Conservation (phyloP, 2,329 filamentous ascomycete species). For the Didymella arachidicola region DNA sequence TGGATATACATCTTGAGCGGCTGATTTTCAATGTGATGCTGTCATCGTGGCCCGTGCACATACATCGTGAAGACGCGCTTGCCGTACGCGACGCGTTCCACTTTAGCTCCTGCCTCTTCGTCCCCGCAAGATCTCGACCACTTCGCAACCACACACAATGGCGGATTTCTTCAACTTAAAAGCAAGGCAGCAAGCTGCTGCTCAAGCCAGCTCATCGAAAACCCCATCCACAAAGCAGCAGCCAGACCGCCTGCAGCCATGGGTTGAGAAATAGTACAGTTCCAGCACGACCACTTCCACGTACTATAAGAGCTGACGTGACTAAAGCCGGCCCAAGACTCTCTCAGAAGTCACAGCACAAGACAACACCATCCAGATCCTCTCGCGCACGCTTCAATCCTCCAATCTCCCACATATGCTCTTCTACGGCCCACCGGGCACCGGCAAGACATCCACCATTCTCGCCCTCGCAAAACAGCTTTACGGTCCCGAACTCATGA, state of each 20-base stretch:
- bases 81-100: constrained; percentile 37
- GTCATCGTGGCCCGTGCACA: constrained; percentile 26
- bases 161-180: constrained; percentile 96
- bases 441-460: constrained; percentile 97
- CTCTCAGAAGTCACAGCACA: constrained; percentile 95
- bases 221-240: constrained; percentile 68
- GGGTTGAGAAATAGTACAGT: constrained; percentile 97
- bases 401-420: constrained; percentile 99
- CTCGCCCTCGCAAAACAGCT: constrained; percentile 97
- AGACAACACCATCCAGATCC: constrained; percentile 93
- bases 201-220: constrained; percentile 75
- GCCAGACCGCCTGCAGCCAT: constrained; percentile 77
- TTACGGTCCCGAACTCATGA: constrained; percentile 93
- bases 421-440: constrained; percentile 97
- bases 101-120: constrained; percentile 32
- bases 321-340: constrained; percentile 84
- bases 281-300: not conserved
- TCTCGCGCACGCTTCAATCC: constrained; percentile 91
- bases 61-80: constrained; percentile 41
- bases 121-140: constrained; percentile 21
- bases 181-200: constrained; percentile 77
- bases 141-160: constrained; percentile 60
- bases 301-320: constrained; percentile 21
- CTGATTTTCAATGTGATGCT: constrained; percentile 1
- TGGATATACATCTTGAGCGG: not conserved